These are phyloP conservation scores for Solanum tarapatanum DNA, from an alignment of 257 asterid genomes.

Conservation along the genomic window DNA sequence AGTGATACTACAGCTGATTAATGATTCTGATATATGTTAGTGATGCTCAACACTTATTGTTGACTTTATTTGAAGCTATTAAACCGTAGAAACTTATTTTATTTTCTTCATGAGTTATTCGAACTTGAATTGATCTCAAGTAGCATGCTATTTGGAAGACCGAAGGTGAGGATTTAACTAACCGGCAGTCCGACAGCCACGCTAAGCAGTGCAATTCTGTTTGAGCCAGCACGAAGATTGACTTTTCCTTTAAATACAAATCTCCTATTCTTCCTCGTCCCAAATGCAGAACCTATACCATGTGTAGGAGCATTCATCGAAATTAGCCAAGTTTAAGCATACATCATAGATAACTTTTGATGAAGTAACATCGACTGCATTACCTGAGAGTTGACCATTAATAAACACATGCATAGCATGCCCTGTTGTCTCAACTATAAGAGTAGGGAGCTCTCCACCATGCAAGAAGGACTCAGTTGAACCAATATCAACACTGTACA, in stretches of 20 bases:
- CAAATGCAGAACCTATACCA: slow-evolving; percentile 68
- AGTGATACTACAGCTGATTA: background rate
- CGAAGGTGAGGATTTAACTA: slow-evolving; percentile 16
- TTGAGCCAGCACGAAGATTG: slow-evolving; percentile 59
- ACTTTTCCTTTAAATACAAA: slow-evolving; percentile 41
- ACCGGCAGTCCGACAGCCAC: slow-evolving; percentile 95
- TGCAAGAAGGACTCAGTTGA: slow-evolving; percentile 73
- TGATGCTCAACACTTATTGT: background rate
- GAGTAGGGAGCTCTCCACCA: slow-evolving; percentile 69
- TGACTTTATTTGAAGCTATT: background rate
- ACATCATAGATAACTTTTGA: background rate
- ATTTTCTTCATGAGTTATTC: background rate
- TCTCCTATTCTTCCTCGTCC: slow-evolving; percentile 65
- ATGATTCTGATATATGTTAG: background rate
- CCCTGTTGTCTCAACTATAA: slow-evolving; percentile 66
- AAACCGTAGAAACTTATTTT: background rate
- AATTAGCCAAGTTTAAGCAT: background rate
- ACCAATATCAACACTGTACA: slow-evolving; percentile 55
- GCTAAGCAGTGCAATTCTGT: slow-evolving; percentile 70
- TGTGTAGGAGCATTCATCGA: background rate
- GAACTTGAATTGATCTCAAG: background rate
- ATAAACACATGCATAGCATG: slow-evolving; percentile 77
- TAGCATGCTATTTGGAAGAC: background rate
- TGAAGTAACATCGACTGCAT: background rate
- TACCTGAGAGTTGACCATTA: slow-evolving; percentile 90